Conservation (phyloP, 148 eudicot species). For the Simmondsia chinensis region DNA sequence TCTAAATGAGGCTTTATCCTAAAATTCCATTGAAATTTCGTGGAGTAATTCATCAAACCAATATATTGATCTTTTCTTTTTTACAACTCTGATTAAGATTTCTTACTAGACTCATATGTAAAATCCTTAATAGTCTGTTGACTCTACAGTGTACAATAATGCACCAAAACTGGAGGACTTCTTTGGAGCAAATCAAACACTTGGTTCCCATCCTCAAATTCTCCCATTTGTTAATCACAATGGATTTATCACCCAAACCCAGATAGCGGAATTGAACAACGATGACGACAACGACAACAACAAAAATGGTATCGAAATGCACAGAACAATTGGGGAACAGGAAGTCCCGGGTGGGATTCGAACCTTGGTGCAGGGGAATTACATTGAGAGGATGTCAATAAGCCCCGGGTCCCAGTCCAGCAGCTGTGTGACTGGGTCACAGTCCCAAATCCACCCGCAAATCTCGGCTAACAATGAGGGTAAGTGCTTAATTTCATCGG, state of each 20-base stretch:
- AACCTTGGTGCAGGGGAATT: conserved; percentile 51
- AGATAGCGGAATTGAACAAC: conserved; percentile 6
- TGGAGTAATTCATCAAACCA: no score
- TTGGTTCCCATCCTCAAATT: conserved; percentile 21
- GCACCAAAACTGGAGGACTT: conserved; percentile 83
- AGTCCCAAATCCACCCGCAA: conserved; percentile 37
- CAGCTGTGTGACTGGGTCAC: conserved; percentile 72
- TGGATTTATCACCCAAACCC: no score
- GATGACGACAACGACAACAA: conserved; percentile 6
- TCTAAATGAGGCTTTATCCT: no score
- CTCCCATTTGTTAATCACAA: background rate
- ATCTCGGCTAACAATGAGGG: background rate
- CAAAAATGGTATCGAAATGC: conserved; percentile 7
- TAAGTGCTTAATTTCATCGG: conserved; percentile 26
- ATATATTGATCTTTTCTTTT: no score
- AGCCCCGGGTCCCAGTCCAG: conserved; percentile 94
- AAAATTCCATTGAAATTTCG: no score
- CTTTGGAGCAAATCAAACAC: conserved; percentile 55
- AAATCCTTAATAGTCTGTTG: no score
- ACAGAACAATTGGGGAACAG: conserved; percentile 24
- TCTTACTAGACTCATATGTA: no score
- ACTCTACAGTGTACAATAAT: background rate
- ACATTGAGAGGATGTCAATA: conserved; percentile 42
- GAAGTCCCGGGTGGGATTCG: conserved; percentile 27
- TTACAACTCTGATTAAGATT: no score